Evolutionary conservation across 1,284 basidiomycete genomes (phyloP).

Genomic region (Cryptococcus hybrid): DNA sequence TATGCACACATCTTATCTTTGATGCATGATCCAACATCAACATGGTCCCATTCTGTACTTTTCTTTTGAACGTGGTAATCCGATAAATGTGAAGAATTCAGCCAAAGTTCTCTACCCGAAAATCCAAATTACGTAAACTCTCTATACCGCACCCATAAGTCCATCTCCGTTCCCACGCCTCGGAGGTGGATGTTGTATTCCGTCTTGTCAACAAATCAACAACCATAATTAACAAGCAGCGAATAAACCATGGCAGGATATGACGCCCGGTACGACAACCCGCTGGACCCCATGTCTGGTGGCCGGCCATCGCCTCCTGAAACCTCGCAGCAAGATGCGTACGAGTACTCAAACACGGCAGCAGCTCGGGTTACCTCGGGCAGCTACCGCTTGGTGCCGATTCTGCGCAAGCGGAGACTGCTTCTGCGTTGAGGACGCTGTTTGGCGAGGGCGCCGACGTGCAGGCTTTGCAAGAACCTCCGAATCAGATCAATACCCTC

Average conservation of each 20-base stretch:
- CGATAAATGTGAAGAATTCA: too few relatives aligned
- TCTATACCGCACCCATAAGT: too few relatives aligned
- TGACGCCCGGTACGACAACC: slow-evolving; percentile 10
- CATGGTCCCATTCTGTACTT: too few relatives aligned
- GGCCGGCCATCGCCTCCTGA: background rate
- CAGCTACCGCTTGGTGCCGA: background rate
- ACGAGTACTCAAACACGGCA: background rate
- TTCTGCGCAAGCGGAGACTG: slow-evolving; percentile 6
- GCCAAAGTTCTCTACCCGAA: too few relatives aligned
- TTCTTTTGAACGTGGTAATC: too few relatives aligned
- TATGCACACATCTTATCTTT: too few relatives aligned
- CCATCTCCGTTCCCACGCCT: too few relatives aligned
- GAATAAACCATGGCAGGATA: background rate
- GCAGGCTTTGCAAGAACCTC: background rate
- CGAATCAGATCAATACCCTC: background rate
- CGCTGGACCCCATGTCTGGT: slow-evolving; percentile 9
- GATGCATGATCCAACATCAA: too few relatives aligned
- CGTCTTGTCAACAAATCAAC: background rate
- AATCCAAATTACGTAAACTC: too few relatives aligned
- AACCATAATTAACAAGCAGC: background rate
- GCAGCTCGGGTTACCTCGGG: slow-evolving; percentile 1
- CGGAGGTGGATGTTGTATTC: too few relatives aligned
- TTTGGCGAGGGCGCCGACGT: slow-evolving; percentile 11
- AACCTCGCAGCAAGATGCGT: background rate
- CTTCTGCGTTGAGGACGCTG: slow-evolving; percentile 10